These are phyloP conservation scores for Marasmius sp. DNA, from an alignment of 1,284 basidiomycete genomes.

Conservation along the genomic window DNA sequence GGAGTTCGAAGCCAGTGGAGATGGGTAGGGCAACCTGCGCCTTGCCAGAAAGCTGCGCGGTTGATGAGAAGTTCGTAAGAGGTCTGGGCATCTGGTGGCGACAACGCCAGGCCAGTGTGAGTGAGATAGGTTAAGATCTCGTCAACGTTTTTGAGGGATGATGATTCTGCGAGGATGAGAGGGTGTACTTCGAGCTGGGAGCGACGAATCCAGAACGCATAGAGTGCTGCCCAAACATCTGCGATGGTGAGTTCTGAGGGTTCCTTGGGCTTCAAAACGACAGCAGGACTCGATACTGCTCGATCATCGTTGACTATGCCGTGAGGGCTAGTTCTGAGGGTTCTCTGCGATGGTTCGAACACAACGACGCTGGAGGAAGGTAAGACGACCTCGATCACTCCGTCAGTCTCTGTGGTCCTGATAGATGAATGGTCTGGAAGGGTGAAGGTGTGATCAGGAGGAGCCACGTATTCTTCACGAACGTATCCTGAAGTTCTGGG, in stretches of 20 bases:
- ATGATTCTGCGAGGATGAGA: slow-evolving; percentile 5
- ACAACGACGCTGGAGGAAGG: not conserved
- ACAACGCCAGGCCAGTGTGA: slow-evolving; percentile 15
- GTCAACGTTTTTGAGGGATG: not conserved
- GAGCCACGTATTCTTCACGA: slow-evolving; percentile 11
- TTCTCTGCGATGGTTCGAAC: slow-evolving; percentile 11
- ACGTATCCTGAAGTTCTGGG: slow-evolving; percentile 11
- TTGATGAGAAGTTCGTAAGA: slow-evolving; percentile 13
- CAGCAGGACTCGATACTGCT: slow-evolving; percentile 7
- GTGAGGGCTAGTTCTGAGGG: slow-evolving; percentile 12
- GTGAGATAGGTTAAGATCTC: slow-evolving; percentile 12
- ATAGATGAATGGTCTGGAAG: slow-evolving; percentile 12
- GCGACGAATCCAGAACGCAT: slow-evolving; percentile 15
- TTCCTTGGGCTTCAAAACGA: not conserved
- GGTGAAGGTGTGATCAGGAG: slow-evolving; percentile 13
- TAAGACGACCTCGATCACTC: slow-evolving; percentile 5
- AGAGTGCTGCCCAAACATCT: slow-evolving; percentile 14
- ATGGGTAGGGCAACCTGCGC: slow-evolving; percentile 13
- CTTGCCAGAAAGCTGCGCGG: slow-evolving; percentile 17
- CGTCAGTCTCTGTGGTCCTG: slow-evolving; percentile 4
- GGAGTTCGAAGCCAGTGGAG: slow-evolving; percentile 11
- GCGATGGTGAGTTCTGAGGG: slow-evolving; percentile 2
- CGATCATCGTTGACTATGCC: slow-evolving; percentile 17
- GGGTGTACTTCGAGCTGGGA: slow-evolving; percentile 12
- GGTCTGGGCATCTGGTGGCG: slow-evolving; percentile 6